Conservation (phyloP, 2,329 filamentous ascomycete species). For the Paraphaeosphaeria minitans region DNA sequence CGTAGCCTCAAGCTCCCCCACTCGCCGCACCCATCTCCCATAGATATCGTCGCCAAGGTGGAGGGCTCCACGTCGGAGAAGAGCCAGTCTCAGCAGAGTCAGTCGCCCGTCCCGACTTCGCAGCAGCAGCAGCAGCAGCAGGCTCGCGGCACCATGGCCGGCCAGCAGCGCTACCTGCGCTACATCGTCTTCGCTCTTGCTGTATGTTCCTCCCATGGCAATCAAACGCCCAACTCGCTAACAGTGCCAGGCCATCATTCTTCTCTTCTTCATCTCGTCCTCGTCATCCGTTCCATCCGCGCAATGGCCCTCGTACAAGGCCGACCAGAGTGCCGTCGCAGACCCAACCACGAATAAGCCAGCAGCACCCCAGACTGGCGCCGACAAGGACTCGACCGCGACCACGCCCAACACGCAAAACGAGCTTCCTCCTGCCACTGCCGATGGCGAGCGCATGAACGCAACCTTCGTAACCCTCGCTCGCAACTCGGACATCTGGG, state of each 20-base stretch:
- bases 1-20: slow-evolving; percentile 22
- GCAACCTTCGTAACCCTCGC: slow-evolving; percentile 97
- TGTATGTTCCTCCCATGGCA: slow-evolving; percentile 60
- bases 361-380: slow-evolving; percentile 15
- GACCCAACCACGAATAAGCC: slow-evolving; percentile 25
- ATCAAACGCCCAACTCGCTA: slow-evolving; percentile 14
- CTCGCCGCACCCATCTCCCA: slow-evolving; percentile 14
- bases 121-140: slow-evolving; percentile 17
- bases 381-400: slow-evolving; percentile 21
- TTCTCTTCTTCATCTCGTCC: slow-evolving; percentile 82
- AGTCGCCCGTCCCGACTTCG: slow-evolving; percentile 19
- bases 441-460: slow-evolving; percentile 80
- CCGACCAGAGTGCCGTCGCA: slow-evolving; percentile 19
- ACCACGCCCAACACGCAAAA: slow-evolving; percentile 42
- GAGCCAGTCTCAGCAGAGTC: slow-evolving; percentile 25
- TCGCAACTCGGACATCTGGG: slow-evolving; percentile 92
- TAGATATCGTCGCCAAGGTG: slow-evolving; percentile 32
- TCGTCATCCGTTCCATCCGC: slow-evolving; percentile 55
- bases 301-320: slow-evolving; percentile 36
- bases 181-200: slow-evolving; percentile 82
- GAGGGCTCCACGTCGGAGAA: slow-evolving; percentile 25
- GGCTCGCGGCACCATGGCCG: slow-evolving; percentile 66
- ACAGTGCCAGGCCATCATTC: slow-evolving; percentile 61
- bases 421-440: slow-evolving; percentile 51
- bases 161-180: slow-evolving; percentile 72